These are phyloP conservation scores for Penicillium brasilianum DNA, from an alignment of 2,329 filamentous ascomycete genomes.

Conservation along the genomic window DNA sequence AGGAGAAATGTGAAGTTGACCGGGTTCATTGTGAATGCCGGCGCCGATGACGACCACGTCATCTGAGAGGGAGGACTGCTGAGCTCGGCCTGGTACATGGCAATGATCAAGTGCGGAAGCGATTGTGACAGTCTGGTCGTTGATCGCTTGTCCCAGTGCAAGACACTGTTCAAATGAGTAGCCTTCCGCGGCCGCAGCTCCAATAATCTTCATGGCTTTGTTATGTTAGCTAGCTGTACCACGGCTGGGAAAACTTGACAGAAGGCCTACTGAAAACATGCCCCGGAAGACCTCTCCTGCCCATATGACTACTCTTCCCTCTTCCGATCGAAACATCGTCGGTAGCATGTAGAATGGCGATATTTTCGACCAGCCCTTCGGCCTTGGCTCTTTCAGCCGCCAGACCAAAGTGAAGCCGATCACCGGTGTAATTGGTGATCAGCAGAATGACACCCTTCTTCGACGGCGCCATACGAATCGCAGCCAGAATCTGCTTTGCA, in stretches of 20 bases:
- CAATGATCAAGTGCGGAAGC: conserved; percentile 5
- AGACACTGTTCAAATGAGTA: conserved; percentile 2
- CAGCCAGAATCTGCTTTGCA: conserved; percentile 18
- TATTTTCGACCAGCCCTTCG: conserved; percentile 13
- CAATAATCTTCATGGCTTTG: conserved; percentile 4
- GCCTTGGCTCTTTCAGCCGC: conserved; percentile 18
- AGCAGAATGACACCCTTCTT: conserved; percentile 17
- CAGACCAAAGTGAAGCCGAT: conserved; percentile 23
- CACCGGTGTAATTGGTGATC: conserved; percentile 25
- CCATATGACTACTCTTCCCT: conserved; percentile 16
- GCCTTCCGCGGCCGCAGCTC: conserved; percentile 4
- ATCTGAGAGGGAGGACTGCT: conserved; percentile 13
- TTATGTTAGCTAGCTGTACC: neutral
- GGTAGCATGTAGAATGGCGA: conserved; percentile 15
- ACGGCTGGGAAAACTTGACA: neutral
- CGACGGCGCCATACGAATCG: conserved; percentile 16
- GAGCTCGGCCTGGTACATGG: neutral
- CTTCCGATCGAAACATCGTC: conserved; percentile 23
- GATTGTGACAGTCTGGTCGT: conserved; percentile 3
- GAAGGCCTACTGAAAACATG: conserved; percentile 7
- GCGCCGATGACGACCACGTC: conserved; percentile 19
- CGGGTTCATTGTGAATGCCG: conserved; percentile 24
- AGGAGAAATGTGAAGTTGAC: conserved; percentile 15
- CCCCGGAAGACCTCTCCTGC: conserved; percentile 13
- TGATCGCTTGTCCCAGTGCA: neutral